Conservation (phyloP, 345 rosid species). For the Gossypium turneri region DNA sequence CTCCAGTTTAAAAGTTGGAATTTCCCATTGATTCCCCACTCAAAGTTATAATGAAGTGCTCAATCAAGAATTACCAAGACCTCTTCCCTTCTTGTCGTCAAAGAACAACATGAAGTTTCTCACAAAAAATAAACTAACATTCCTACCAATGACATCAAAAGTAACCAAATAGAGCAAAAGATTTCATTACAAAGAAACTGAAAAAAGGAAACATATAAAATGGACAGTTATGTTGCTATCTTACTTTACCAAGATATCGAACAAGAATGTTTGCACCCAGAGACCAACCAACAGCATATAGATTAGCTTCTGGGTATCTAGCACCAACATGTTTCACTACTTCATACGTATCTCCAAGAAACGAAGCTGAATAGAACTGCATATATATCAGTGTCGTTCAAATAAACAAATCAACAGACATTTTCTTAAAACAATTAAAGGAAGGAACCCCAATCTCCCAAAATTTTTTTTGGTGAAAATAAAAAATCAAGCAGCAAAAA, state of each 20-base stretch:
- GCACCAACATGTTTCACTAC: conserved; percentile 53
- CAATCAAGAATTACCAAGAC: background rate
- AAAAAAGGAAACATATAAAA: background rate
- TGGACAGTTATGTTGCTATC: conserved; percentile 2
- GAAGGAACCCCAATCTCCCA: background rate
- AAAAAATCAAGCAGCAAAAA: background rate
- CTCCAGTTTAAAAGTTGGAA: background rate
- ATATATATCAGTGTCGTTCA: conserved; percentile 27
- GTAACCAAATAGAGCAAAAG: background rate
- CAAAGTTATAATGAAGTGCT: background rate
- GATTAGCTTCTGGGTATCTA: conserved; percentile 68
- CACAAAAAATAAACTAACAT: conserved; percentile 2
- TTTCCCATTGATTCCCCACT: background rate
- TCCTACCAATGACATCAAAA: background rate
- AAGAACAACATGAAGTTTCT: background rate
- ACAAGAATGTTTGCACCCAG: conserved; percentile 93
- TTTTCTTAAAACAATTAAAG: background rate
- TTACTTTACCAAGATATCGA: conserved; percentile 75
- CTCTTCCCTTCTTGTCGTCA: background rate
- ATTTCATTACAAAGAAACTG: background rate
- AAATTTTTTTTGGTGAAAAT: background rate
- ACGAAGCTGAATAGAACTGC: conserved; percentile 98
- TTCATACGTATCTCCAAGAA: conserved; percentile 74
- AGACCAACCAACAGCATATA: conserved; percentile 95
- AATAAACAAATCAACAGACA: conserved; percentile 8